A percentile compares a stretch with the other conserved stretches of the same genome.
phyloP scores from a whole-genome alignment of 1,139 yeast species.

The Arxiozyma telluris region DNA sequence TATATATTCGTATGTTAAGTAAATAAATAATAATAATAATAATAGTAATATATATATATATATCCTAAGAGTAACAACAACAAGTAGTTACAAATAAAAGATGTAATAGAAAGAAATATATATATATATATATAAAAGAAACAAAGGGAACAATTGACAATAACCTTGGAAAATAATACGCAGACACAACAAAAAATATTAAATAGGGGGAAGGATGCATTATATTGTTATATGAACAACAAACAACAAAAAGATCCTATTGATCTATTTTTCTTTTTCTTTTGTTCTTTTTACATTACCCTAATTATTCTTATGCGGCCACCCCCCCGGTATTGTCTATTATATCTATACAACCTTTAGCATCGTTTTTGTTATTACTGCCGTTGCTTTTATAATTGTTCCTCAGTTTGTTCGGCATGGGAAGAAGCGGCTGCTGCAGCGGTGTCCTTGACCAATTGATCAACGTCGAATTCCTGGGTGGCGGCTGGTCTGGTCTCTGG shows the following conservation, averaged over 20 bases:
- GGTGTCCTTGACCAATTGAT: constrained; percentile 8
- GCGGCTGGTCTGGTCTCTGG: constrained; percentile 18
- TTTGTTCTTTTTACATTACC: no score
- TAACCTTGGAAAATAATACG: background rate
- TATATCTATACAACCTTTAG: background rate
- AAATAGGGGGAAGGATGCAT: background rate
- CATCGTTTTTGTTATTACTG: background rate
- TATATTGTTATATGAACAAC: background rate
- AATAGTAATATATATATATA: no score
- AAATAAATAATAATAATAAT: background rate
- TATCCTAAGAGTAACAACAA: no score
- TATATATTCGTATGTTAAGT: background rate
- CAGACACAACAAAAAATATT: background rate
- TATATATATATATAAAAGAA: no score
- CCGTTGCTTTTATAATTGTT: background rate
- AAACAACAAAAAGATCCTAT: background rate
- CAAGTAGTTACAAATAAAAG: no score
- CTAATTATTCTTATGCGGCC: background rate
- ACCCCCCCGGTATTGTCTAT: background rate
- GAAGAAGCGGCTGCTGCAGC: background rate
- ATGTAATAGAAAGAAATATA: background rate
- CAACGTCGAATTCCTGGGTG: constrained; percentile 19
- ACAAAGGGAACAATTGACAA: background rate
- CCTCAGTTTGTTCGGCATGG: background rate
- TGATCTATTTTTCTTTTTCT: background rate